A percentile compares a stretch with the other conserved stretches of the same genome.
Conservation (phyloP, 192 early-diverging fungal genomes). For the Coemansia sp. region DNA sequence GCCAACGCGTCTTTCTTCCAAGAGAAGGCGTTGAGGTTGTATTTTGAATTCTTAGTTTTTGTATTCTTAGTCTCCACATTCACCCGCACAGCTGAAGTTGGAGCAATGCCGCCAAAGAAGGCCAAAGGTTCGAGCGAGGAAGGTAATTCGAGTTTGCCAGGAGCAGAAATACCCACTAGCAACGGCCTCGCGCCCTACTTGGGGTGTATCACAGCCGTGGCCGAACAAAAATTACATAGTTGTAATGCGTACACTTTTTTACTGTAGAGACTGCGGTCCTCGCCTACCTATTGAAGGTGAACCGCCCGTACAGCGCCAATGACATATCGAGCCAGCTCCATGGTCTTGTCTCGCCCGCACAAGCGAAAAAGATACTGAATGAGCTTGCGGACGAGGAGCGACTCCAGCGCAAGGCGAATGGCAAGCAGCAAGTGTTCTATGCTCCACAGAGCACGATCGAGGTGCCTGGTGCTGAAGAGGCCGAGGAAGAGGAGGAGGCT, state of each 20-base stretch:
- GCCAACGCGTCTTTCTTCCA: not conserved
- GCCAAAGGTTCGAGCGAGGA: conserved; percentile 27
- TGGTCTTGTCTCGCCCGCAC: conserved; percentile 36
- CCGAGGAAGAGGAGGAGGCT: conserved; percentile 42
- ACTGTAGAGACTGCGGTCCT: conserved; percentile 33
- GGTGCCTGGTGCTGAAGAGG: conserved; percentile 42
- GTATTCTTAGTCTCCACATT: not conserved
- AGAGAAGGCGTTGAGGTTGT: not conserved
- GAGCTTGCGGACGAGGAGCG: conserved; percentile 38
- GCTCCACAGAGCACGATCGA: conserved; percentile 29
- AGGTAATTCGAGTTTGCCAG: conserved; percentile 16
- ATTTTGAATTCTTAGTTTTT: not conserved
- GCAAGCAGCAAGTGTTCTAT: conserved; percentile 50
- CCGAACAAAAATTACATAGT: not conserved
- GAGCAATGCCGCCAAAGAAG: conserved; percentile 48
- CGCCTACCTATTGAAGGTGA: conserved; percentile 35
- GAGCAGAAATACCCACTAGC: not conserved
- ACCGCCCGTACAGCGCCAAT: conserved; percentile 52
- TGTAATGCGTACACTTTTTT: not conserved
- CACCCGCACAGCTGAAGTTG: not conserved
- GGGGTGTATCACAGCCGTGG: not conserved
- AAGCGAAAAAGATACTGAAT: conserved; percentile 48
- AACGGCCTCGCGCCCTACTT: not conserved
- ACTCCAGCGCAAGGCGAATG: conserved; percentile 40
- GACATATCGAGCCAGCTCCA: conserved; percentile 54